These are phyloP conservation scores for Podaxis rugospora DNA, from an alignment of 768 basidiomycete genomes.

Conservation along the genomic window DNA sequence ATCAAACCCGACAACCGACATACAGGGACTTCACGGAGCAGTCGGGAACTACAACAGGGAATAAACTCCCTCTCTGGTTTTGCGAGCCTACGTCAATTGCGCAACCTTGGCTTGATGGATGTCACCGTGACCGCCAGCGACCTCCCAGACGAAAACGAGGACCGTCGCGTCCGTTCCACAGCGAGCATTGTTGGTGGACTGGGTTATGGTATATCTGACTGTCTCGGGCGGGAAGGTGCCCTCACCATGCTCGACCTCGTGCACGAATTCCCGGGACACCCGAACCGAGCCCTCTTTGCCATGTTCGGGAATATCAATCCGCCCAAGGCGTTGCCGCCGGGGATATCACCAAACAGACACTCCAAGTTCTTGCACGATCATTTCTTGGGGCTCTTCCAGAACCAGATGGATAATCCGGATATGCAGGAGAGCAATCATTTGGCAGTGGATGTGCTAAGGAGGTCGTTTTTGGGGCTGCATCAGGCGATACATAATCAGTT, in stretches of 20 bases:
- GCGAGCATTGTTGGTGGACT: conserved; percentile 84
- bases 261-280: conserved; percentile 72
- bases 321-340: conserved; percentile 33
- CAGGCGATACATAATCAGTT: conserved; percentile 72
- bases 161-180: conserved; percentile 90
- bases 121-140: conserved; percentile 73
- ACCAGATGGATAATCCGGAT: conserved; percentile 42
- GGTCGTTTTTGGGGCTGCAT: conserved; percentile 87
- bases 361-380: conserved; percentile 84
- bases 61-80: conserved; percentile 71
- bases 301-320: conserved; percentile 85
- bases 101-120: conserved; percentile 96
- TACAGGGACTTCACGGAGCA: conserved; percentile 41
- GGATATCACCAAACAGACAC: conserved; percentile 57
- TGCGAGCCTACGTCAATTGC: conserved; percentile 77
- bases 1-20: conserved; percentile 52
- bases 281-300: conserved; percentile 87
- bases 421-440: conserved; percentile 38
- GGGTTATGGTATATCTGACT: conserved; percentile 96
- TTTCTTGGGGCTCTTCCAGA: conserved; percentile 60
- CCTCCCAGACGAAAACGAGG: conserved; percentile 81
- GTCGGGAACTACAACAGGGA: conserved; percentile 25
- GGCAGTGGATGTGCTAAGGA: conserved; percentile 73
- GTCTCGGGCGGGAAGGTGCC: conserved; percentile 72
- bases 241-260: conserved; percentile 92